phyloP scores from a whole-genome alignment of 1,284 basidiomycete species.

The Pholiota adiposa region DNA sequence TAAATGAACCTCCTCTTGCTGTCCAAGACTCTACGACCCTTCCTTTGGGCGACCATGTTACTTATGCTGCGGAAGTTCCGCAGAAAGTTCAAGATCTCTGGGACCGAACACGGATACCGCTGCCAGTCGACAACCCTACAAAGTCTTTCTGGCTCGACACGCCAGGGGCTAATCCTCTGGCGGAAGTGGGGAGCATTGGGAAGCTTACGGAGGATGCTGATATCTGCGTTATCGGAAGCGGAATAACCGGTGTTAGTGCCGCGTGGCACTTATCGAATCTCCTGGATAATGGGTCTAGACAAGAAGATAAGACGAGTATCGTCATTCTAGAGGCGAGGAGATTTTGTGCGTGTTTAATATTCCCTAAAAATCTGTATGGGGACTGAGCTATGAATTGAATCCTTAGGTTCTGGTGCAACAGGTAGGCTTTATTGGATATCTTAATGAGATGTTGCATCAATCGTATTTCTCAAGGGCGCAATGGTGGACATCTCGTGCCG shows the following conservation, averaged over 20 bases:
- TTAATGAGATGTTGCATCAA: too few relatives aligned
- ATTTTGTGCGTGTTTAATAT: conserved; percentile 60
- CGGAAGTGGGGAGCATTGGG: conserved; percentile 64
- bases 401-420: conserved; percentile 78
- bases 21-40: neutral
- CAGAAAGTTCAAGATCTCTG: neutral
- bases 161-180: conserved; percentile 65
- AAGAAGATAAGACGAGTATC: conserved; percentile 40
- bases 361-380: too few relatives aligned
- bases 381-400: neutral
- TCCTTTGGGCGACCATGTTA: too few relatives aligned
- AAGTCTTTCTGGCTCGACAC: conserved; percentile 72
- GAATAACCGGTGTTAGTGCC: conserved; percentile 74
- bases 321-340: conserved; percentile 77
- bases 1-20: neutral
- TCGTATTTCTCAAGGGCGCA: conserved; percentile 54
- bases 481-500: conserved; percentile 78
- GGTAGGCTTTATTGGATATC: conserved; percentile 46
- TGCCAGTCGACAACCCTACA: conserved; percentile 64
- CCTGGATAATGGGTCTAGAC: conserved; percentile 19
- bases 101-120: neutral
- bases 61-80: neutral
- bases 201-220: conserved; percentile 61
- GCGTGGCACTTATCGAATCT: conserved; percentile 68
- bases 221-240: conserved; percentile 77